Percentiles rank a stretch among this genome's conserved stretches.
phyloP scores from a whole-genome alignment of 179 eudicot species.

The Silene noctiflora region DNA sequence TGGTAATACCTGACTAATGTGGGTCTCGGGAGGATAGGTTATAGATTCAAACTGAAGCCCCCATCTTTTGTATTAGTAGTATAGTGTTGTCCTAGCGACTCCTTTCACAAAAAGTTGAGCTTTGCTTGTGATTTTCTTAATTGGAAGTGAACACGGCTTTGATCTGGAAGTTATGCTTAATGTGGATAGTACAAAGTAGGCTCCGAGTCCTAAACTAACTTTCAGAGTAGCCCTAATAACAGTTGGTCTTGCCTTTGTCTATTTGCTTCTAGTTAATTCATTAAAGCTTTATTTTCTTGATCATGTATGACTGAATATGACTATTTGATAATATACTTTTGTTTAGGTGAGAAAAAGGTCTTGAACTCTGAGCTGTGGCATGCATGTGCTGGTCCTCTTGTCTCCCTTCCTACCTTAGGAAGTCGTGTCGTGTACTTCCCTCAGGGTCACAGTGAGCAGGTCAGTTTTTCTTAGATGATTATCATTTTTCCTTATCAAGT shows the following conservation, averaged over 20 bases:
- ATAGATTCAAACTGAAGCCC: neutral
- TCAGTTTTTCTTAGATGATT: conserved; percentile 26
- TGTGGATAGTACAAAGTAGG: neutral
- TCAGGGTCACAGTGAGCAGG: conserved; percentile 93
- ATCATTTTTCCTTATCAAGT: neutral
- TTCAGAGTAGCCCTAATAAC: neutral
- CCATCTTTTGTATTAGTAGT: neutral
- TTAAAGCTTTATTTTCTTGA: neutral
- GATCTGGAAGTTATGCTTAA: neutral
- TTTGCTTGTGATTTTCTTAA: neutral
- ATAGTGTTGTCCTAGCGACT: neutral
- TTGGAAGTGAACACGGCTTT: neutral
- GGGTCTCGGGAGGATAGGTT: neutral
- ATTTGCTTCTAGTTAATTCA: neutral
- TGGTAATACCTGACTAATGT: too few relatives aligned
- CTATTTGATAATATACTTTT: conserved; percentile 3
- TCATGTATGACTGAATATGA: neutral
- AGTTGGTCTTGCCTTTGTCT: neutral
- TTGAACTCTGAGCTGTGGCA: conserved; percentile 82
- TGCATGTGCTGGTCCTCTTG: conserved; percentile 90
- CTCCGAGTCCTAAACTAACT: neutral
- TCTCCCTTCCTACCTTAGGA: conserved; percentile 67
- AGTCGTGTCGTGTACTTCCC: conserved; percentile 82
- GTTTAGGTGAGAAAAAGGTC: conserved; percentile 60
- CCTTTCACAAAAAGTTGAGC: neutral